These are phyloP conservation scores for Barnettozyma wickerhamii DNA, from an alignment of 805 yeast genomes.

Conservation along the genomic window DNA sequence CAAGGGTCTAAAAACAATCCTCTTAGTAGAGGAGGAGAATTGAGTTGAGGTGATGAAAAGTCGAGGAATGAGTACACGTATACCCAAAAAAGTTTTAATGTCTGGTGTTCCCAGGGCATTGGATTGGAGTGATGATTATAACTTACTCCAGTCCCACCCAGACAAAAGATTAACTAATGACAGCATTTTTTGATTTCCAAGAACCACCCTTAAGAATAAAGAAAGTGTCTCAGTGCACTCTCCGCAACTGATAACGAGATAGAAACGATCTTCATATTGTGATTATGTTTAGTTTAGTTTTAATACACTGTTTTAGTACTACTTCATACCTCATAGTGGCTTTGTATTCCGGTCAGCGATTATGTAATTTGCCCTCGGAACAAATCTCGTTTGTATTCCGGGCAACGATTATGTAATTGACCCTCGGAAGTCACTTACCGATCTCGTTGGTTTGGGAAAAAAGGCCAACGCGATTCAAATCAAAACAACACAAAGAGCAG, in stretches of 20 bases:
- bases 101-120: too few relatives aligned
- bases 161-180: too few relatives aligned
- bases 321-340: too few relatives aligned
- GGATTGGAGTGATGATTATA: too few relatives aligned
- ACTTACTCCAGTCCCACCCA: too few relatives aligned
- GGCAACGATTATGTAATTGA: not conserved
- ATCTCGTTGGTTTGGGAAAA: too few relatives aligned
- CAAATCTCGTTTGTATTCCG: too few relatives aligned
- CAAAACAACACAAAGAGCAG: not conserved
- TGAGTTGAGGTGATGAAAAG: too few relatives aligned
- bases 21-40: too few relatives aligned
- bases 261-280: not conserved
- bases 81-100: too few relatives aligned
- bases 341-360: not conserved
- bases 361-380: not conserved
- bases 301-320: not conserved
- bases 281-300: not conserved
- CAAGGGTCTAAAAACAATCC: not conserved
- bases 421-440: conserved; percentile 1
- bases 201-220: not conserved
- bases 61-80: too few relatives aligned
- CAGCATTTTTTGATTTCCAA: not conserved
- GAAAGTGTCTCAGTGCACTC: not conserved
- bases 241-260: not conserved
- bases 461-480: conserved; percentile 11